Evolutionary conservation across 495 filamentous ascomycete species (phyloP).

Genomic region (Tirmania nivea): DNA sequence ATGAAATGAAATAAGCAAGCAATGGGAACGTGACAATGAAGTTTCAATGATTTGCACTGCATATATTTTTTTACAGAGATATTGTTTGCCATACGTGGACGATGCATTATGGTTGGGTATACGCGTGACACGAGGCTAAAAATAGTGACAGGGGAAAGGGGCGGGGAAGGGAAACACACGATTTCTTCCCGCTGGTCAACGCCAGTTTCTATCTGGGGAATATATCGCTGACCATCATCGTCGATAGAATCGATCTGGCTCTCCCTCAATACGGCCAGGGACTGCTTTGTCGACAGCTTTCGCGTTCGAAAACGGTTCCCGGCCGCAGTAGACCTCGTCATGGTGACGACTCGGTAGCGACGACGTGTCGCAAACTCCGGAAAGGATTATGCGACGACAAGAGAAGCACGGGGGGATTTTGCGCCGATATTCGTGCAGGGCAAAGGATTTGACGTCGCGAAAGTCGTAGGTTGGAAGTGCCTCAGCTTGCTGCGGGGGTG

Average conservation of each 20-base stretch:
- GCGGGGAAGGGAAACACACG: conserved; percentile 39
- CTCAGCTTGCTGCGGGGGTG: too few relatives aligned
- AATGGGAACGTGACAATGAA: not conserved
- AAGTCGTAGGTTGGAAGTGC: not conserved
- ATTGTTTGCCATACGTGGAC: too few relatives aligned
- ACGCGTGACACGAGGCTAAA: conserved; percentile 14
- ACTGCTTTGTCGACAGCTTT: conserved; percentile 76
- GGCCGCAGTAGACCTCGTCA: conserved; percentile 18
- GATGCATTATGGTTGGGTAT: conserved; percentile 1
- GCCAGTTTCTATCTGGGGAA: conserved; percentile 77
- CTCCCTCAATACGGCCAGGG: conserved; percentile 66
- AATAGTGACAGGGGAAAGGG: conserved; percentile 17
- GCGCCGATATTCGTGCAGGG: not conserved
- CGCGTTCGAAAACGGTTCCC: conserved; percentile 43
- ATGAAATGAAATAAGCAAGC: not conserved
- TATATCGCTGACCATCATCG: conserved; percentile 41
- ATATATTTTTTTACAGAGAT: too few relatives aligned
- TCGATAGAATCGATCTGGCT: conserved; percentile 63
- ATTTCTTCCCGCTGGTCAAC: conserved; percentile 94
- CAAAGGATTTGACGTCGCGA: not conserved
- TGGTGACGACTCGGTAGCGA: conserved; percentile 19
- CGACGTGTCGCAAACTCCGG: not conserved
- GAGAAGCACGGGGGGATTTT: not conserved
- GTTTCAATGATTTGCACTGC: not conserved
- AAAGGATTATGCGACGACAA: not conserved